phyloP scores from a whole-genome alignment of 306 rosid genomes.

The Cicer chorassanicum region DNA sequence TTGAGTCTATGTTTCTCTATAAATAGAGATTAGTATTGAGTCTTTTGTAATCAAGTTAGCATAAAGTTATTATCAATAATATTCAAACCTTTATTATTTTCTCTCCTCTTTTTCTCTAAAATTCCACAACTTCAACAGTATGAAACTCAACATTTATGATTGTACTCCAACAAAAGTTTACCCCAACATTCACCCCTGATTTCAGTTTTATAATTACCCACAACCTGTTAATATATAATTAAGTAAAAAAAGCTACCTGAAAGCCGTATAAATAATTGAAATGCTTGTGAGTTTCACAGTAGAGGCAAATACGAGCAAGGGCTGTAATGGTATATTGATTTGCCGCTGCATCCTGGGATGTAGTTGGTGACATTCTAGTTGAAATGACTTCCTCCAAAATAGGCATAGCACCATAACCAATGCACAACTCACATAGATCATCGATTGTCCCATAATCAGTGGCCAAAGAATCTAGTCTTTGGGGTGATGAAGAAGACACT shows the following conservation, averaged over 20 bases:
- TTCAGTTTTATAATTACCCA: constrained; percentile 12
- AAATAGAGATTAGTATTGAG: too few relatives aligned
- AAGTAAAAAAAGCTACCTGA: constrained; percentile 63
- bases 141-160: neutral
- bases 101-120: too few relatives aligned
- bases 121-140: too few relatives aligned
- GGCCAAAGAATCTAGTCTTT: constrained; percentile 80
- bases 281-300: constrained; percentile 87
- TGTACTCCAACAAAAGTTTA: neutral
- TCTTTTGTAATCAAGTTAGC: too few relatives aligned
- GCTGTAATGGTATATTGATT: constrained; percentile 72
- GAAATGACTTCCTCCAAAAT: constrained; percentile 89
- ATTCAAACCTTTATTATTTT: too few relatives aligned
- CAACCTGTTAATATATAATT: neutral
- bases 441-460: constrained; percentile 93
- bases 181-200: constrained; percentile 16
- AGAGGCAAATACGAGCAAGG: constrained; percentile 83
- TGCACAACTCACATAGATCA: constrained; percentile 82
- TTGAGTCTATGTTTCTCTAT: too few relatives aligned
- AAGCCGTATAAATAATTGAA: constrained; percentile 85
- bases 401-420: constrained; percentile 87
- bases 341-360: constrained; percentile 59
- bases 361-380: constrained; percentile 67
- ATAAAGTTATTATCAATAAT: too few relatives aligned
- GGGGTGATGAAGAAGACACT: constrained; percentile 87